Conservation (phyloP, 2,329 filamentous ascomycete genomes). For the Neurospora sp. region DNA sequence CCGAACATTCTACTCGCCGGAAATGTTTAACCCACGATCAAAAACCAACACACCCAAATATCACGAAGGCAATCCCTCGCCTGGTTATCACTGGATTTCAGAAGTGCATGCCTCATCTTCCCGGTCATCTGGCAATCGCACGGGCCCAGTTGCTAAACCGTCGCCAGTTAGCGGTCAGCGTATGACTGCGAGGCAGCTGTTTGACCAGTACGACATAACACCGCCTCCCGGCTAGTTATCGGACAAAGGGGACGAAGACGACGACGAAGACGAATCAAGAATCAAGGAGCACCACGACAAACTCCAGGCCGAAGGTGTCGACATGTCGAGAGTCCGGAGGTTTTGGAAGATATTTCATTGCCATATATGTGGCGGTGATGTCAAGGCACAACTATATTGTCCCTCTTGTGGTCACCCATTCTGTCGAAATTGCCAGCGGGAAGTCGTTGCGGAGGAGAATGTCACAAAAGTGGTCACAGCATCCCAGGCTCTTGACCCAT, state of each 20-base stretch:
- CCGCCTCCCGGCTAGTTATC: conserved; percentile 37
- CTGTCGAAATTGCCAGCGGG: conserved; percentile 35
- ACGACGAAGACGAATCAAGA: conserved; percentile 21
- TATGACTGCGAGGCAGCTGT: conserved; percentile 36
- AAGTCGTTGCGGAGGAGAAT: conserved; percentile 18
- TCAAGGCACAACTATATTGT: conserved; percentile 30
- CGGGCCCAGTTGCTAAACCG: neutral
- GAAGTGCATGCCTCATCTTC: neutral
- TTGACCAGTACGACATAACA: conserved; percentile 35
- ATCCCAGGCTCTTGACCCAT: neutral
- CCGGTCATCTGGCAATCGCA: neutral
- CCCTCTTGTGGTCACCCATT: conserved; percentile 40
- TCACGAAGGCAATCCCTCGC: neutral
- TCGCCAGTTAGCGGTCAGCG: conserved; percentile 16
- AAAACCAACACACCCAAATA: neutral
- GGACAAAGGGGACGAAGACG: conserved; percentile 15
- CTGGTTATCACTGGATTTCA: neutral
- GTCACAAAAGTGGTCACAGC: neutral
- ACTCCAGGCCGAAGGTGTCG: conserved; percentile 19
- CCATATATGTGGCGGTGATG: conserved; percentile 37
- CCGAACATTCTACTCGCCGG: neutral
- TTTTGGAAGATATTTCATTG: conserved; percentile 39
- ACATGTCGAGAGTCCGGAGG: conserved; percentile 21
- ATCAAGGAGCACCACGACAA: neutral
- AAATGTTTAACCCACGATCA: neutral